Percentiles rank a stretch among this genome's conserved stretches.
These are phyloP conservation scores for Claviceps fusiformis DNA, from an alignment of 2,329 filamentous ascomycete species.

Conservation along the genomic window DNA sequence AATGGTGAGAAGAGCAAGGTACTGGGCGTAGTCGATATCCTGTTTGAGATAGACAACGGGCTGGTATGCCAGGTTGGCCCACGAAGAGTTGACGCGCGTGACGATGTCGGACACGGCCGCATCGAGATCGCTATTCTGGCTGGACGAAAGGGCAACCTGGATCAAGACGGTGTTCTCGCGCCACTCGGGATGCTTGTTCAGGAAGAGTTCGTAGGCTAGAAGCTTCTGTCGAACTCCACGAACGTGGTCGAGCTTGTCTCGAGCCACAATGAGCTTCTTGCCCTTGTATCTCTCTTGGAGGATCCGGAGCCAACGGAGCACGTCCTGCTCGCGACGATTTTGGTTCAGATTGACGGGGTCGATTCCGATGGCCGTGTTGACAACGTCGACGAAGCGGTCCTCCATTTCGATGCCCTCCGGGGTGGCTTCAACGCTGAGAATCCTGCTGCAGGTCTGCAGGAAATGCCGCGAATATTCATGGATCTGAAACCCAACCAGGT, in stretches of 20 bases:
- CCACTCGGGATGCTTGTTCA: constrained; percentile 89
- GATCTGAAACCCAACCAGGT: constrained; percentile 87
- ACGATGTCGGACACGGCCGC: constrained; percentile 87
- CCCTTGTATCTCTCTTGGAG: constrained; percentile 75
- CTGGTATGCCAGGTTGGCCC: constrained; percentile 83
- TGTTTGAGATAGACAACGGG: constrained; percentile 90
- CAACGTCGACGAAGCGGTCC: constrained; percentile 83
- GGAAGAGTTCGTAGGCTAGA: constrained; percentile 79
- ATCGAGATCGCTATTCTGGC: constrained; percentile 76
- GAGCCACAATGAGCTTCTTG: constrained; percentile 81
- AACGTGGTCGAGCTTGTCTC: constrained; percentile 88
- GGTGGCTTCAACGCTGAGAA: constrained; percentile 81
- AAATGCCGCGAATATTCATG: constrained; percentile 90
- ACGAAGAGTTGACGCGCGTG: constrained; percentile 81
- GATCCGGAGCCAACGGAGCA: constrained; percentile 63
- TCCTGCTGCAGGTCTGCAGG: constrained; percentile 83
- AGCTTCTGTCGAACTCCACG: constrained; percentile 90
- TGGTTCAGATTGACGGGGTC: constrained; percentile 63
- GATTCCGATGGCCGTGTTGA: constrained; percentile 77
- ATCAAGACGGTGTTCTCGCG: constrained; percentile 78
- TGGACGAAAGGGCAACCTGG: constrained; percentile 83
- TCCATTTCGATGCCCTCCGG: constrained; percentile 81
- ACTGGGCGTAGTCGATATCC: constrained; percentile 85
- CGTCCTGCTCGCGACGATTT: constrained; percentile 58
- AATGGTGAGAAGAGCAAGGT: constrained; percentile 78